These are phyloP conservation scores for Caryopteris hybrid DNA, from an alignment of 305 asterid species.

Conservation along the genomic window DNA sequence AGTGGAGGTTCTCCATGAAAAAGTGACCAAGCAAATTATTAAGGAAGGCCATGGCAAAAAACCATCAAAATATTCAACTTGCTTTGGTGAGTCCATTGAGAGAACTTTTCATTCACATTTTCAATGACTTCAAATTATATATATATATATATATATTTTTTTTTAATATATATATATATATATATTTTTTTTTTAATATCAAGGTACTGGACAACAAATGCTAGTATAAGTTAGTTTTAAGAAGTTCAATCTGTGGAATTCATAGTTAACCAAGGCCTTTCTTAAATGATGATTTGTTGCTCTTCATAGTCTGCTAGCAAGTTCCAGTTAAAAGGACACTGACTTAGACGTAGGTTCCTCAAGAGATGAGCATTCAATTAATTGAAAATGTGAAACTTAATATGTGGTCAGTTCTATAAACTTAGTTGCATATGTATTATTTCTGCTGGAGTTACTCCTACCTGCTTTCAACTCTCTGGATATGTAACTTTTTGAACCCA, in stretches of 20 bases:
- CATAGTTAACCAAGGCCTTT: neutral
- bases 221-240: neutral
- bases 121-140: neutral
- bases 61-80: conserved; percentile 93
- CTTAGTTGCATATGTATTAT: conserved; percentile 9
- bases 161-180: too few species aligned
- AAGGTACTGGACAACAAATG: neutral
- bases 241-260: neutral
- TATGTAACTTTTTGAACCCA: neutral
- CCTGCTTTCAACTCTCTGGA: conserved; percentile 12
- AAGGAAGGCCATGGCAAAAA: conserved; percentile 93
- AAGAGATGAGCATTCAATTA: conserved; percentile 2
- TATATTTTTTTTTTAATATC: too few species aligned
- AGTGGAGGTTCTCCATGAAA: conserved; percentile 78
- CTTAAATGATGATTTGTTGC: neutral
- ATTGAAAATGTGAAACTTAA: neutral
- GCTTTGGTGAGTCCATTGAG: conserved; percentile 65
- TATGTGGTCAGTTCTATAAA: neutral
- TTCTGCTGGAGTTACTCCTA: neutral
- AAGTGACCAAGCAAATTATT: conserved; percentile 77
- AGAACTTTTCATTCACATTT: neutral
- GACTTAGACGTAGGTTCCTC: neutral
- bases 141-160: too few species aligned
- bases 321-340: neutral
- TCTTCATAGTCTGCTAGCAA: neutral